Base-by-base conservation (phyloP, 2,329 filamentous ascomycete species). In the Furcasterigmium sp. region DNA sequence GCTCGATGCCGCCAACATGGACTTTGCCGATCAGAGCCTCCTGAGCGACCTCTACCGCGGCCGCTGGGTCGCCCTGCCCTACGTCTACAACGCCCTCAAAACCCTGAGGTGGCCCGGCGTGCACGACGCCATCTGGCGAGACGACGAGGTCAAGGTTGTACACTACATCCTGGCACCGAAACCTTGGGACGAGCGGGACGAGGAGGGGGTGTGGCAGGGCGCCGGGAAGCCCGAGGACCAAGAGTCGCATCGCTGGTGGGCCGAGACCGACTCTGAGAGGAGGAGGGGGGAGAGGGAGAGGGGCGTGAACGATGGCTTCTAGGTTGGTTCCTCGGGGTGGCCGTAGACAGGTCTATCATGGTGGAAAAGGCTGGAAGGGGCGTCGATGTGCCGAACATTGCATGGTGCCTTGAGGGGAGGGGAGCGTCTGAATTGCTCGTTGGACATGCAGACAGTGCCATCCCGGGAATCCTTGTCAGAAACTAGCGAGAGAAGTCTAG, bases 21-120 rank as follows among this genome's bases (percentile, higher is more conserved):
- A 73, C 50, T 83, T 83, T 50, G 71, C 78, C 23, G 79, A 83
- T 55, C 79, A 83, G 62, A 71, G 68, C 25, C 64, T 83, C 38
- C 67, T 83, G 17, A 72, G 73, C 4, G 72, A 75, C 39, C 59
- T 80, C 18, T 83, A 76, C 61, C 59, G 59, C 10, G 72, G 67
- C 26, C 66, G 75, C 26, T 83, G 79, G 79, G 72, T 76, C 11
- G 57, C 73, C 6, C 63, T 83, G 52, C 76, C 78, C 2, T 82
- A 82, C 52, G 62, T 72, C 13, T 82, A 82, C 58, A 83, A 83
- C 51, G 79, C 76, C 9, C 68, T 83, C 48, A 82, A 82, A 70
- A 81, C 79, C 14, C 47, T 82, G 64, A 62, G 75, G 14, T 69
- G 69, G 64, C 53, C 64, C 14, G 68, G 64, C 11, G 76, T 80